Conservation (phyloP, 2,329 filamentous ascomycete species). For the Talaromyces sp. region DNA sequence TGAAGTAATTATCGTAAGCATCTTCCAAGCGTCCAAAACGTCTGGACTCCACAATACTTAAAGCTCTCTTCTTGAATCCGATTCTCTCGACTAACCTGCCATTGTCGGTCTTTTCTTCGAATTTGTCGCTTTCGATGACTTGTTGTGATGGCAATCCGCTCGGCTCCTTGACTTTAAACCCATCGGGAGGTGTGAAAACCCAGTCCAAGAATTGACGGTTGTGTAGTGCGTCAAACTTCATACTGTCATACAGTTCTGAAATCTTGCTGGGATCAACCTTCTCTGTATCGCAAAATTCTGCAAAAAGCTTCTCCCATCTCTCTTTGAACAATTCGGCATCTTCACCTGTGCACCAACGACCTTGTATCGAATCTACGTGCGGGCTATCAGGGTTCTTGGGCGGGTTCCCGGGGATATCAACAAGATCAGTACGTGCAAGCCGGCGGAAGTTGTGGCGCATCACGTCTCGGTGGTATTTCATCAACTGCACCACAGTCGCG, state of each 20-base stretch:
- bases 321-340: slow-evolving; percentile 93
- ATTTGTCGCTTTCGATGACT: slow-evolving; percentile 27
- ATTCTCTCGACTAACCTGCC: slow-evolving; percentile 38
- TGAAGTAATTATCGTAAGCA: slow-evolving; percentile 73
- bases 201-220: slow-evolving; percentile 96
- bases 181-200: slow-evolving; percentile 85
- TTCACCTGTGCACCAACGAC: slow-evolving; percentile 94
- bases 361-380: slow-evolving; percentile 69
- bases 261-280: slow-evolving; percentile 99
- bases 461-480: slow-evolving; percentile 94
- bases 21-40: slow-evolving; percentile 51
- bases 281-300: slow-evolving; percentile 92
- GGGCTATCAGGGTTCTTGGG: slow-evolving; percentile 41
- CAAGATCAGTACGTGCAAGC: slow-evolving; percentile 62
- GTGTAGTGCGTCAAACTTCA: slow-evolving; percentile 98
- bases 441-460: slow-evolving; percentile 93
- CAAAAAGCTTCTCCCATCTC: slow-evolving; percentile 96
- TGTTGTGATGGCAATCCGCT: slow-evolving; percentile 1
- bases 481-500: slow-evolving; percentile 84
- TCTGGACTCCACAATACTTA: slow-evolving; percentile 43
- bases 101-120: slow-evolving; percentile 33
- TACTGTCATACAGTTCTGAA: slow-evolving; percentile 96
- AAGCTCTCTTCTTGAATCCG: slow-evolving; percentile 53
- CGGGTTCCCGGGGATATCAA: neutral
- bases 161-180: slow-evolving; percentile 59